phyloP scores from a whole-genome alignment of 257 asterid genomes.

The Craterostigma plantagineum region DNA sequence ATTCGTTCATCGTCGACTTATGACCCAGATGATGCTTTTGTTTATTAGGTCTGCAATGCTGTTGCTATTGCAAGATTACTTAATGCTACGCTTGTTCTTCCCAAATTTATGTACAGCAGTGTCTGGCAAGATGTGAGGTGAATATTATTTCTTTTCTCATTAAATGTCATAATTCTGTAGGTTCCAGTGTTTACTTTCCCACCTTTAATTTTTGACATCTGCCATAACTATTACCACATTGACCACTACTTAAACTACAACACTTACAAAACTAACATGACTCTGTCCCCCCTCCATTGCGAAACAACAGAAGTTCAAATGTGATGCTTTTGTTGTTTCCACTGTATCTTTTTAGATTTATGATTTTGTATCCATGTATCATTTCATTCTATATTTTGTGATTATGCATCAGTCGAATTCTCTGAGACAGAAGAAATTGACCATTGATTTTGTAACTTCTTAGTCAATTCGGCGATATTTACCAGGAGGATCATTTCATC shows the following conservation, averaged over 20 bases:
- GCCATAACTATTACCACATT: neutral
- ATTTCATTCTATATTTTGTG: constrained; percentile 7
- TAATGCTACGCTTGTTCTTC: constrained; percentile 92
- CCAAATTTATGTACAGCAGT: constrained; percentile 80
- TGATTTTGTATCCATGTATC: no score
- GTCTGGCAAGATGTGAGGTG: constrained; percentile 89
- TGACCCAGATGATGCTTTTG: neutral
- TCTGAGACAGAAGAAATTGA: constrained; percentile 22
- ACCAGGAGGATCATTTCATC: constrained; percentile 88
- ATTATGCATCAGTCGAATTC: constrained; percentile 8
- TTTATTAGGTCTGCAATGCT: constrained; percentile 82
- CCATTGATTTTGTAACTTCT: constrained; percentile 29
- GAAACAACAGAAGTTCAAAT: no score
- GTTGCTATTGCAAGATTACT: constrained; percentile 95
- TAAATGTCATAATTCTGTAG: neutral
- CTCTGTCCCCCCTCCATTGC: no score
- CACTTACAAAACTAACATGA: no score
- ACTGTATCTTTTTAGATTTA: no score
- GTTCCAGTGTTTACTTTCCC: neutral
- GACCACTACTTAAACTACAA: no score
- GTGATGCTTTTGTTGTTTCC: no score
- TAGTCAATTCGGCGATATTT: constrained; percentile 98
- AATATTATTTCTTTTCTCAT: neutral
- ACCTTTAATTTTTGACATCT: neutral
- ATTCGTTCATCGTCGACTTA: neutral